Percentiles rank a stretch among this genome's conserved stretches.
These are phyloP conservation scores for Dispira parvispora DNA, from an alignment of 192 early-diverging fungal genomes.

Conservation along the genomic window DNA sequence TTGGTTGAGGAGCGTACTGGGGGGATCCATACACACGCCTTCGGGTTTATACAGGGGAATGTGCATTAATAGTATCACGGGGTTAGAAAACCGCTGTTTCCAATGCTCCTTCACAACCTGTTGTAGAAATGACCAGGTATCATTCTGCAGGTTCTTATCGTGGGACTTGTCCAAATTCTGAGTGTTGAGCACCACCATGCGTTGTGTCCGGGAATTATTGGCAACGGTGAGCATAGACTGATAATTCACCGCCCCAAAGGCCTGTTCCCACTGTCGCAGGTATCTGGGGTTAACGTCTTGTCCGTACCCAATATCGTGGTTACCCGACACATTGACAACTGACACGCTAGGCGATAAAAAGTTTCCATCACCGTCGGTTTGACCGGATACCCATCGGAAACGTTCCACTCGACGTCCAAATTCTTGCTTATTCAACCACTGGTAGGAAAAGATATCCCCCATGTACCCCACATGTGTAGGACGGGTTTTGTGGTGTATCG, in stretches of 20 bases:
- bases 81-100: slow-evolving; percentile 17
- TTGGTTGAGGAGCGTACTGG: slow-evolving; percentile 18
- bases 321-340: slow-evolving; percentile 36
- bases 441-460: slow-evolving; percentile 50
- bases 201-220: slow-evolving; percentile 11
- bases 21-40: slow-evolving; percentile 31
- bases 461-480: slow-evolving; percentile 38
- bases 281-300: slow-evolving; percentile 31
- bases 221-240: slow-evolving; percentile 14
- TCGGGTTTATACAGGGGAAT: slow-evolving; percentile 40
- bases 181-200: slow-evolving; percentile 24
- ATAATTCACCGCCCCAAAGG: slow-evolving; percentile 35
- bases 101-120: slow-evolving; percentile 17
- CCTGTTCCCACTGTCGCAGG: slow-evolving; percentile 30
- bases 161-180: slow-evolving; percentile 26
- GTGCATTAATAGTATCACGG: slow-evolving; percentile 36
- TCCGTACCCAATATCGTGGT: slow-evolving; percentile 53
- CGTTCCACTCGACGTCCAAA: slow-evolving; percentile 34
- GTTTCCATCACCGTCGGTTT: slow-evolving; percentile 15
- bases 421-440: slow-evolving; percentile 36
- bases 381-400: slow-evolving; percentile 36
- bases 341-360: slow-evolving; percentile 8
- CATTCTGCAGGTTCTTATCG: slow-evolving; percentile 23
- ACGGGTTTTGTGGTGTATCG: slow-evolving; percentile 24
- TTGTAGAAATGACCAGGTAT: slow-evolving; percentile 39